Evolutionary conservation across 2,329 filamentous ascomycete species (phyloP), one percentile per base, ranked within the genome.

Genomic region (Calonectria naviculata): DNA sequence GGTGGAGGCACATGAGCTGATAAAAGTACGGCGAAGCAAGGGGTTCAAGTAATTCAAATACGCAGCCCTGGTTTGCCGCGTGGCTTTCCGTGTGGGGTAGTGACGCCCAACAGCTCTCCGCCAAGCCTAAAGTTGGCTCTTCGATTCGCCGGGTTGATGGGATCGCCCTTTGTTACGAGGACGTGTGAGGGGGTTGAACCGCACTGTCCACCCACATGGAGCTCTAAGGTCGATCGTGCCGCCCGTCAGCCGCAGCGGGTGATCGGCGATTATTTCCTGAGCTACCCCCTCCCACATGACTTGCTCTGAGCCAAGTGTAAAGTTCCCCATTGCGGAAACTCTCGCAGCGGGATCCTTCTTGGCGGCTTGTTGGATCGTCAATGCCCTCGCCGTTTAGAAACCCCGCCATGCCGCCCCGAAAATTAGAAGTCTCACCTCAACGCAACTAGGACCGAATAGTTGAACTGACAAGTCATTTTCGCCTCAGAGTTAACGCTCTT

Each of bases 401-500:
- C 36, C 47, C 60, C 67, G 42, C 67, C 31, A 47, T 49, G 38
- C 60, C 41, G 31, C 58, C 56, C 61, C 38, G 38, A 46, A 58
- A 54, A 56, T 47, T 63, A 42, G 26, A 67, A 44, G 66, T 68
- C 58, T 68, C 61, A 61, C 63, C 47, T 38, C 34, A 44, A 34
- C 26, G 9, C 46, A 34, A 54, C 67, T 42, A 65, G 61, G 42
- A 52, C 31, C 62, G 47, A 62, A 46, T 67, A 38, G 69, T 65
- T 15, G 41, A 66, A 24, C 46, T 68, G 70, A 75, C 62, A 54
- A 49, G 65, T 75, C 72, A 75, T 54, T 67, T 67, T 41, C 21
- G 17, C 38, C 31, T 26, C 29, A 29, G 47, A 58, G 63, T 38
- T 46, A 49, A 24, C n/a, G 31, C 21, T 38, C 41, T 21, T 60